Conservation (phyloP, 108 stramenopile genomes). For the Cyclostephanos tholiformis region DNA sequence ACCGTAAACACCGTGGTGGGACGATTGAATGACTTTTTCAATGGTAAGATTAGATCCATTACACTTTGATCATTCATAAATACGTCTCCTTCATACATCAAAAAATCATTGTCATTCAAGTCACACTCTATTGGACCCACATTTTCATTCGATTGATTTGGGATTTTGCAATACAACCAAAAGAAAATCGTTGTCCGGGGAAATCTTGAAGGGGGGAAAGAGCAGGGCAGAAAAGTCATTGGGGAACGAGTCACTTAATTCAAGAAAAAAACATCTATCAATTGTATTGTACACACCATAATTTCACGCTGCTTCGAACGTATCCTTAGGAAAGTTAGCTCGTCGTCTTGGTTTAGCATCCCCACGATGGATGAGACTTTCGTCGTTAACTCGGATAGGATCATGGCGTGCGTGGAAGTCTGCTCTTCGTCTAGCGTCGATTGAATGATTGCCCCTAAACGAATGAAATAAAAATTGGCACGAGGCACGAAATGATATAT, state of each 20-base stretch:
- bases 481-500: not conserved
- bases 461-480: not conserved
- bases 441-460: slow-evolving; percentile 52
- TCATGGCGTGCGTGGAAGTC: slow-evolving; percentile 35
- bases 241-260: not conserved
- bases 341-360: slow-evolving; percentile 43
- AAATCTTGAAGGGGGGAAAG: slow-evolving; percentile 24
- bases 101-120: not conserved
- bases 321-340: slow-evolving; percentile 55
- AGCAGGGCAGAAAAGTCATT: not conserved
- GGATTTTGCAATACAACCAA: slow-evolving; percentile 58
- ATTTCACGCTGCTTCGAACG: slow-evolving; percentile 58
- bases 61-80: not conserved
- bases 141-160: slow-evolving; percentile 17
- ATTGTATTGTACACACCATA: slow-evolving; percentile 42
- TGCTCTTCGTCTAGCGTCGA: slow-evolving; percentile 52
- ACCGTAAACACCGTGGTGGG: too few relatives aligned
- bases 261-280: not conserved
- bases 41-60: too few relatives aligned
- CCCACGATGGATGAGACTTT: slow-evolving; percentile 38
- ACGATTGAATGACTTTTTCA: too few relatives aligned
- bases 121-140: not conserved
- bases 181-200: slow-evolving; percentile 52
- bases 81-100: not conserved
- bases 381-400: slow-evolving; percentile 48